Evolutionary conservation across 169 alveolate genomes (phyloP).

Genomic region (Amoebophrya sp.): DNA sequence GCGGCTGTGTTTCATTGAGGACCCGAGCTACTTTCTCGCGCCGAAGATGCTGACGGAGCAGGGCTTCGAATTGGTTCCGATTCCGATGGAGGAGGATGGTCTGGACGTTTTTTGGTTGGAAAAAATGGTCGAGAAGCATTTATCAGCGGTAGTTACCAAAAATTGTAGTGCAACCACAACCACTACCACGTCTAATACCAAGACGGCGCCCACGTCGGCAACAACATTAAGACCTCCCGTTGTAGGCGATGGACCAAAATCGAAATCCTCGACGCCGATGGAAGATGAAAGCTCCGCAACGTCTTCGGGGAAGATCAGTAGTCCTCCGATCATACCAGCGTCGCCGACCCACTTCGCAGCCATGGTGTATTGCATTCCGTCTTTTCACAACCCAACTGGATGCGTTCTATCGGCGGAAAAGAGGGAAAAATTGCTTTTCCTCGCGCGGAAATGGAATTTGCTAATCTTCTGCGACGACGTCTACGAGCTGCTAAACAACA

Average conservation of each 20-base stretch:
- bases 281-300: too few species aligned
- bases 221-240: too few species aligned
- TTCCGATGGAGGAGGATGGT: neutral
- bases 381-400: neutral
- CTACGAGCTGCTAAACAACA: neutral
- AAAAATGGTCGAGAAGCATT: too few species aligned
- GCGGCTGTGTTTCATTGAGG: neutral
- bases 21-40: neutral
- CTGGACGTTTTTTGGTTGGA: neutral
- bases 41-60: neutral
- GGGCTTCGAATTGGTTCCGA: neutral
- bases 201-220: too few species aligned
- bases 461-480: neutral
- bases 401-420: neutral
- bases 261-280: too few species aligned
- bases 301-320: too few species aligned
- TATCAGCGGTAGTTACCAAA: too few species aligned
- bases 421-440: neutral
- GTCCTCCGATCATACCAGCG: too few species aligned
- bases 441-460: neutral
- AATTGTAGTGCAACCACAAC: too few species aligned
- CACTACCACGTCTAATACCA: too few species aligned
- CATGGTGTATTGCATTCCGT: neutral
- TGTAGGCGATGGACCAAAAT: too few species aligned
- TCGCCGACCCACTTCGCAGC: too few species aligned